Evolutionary conservation across 2,329 filamentous ascomycete species (phyloP).

Genomic region (Exophiala aquamarina): DNA sequence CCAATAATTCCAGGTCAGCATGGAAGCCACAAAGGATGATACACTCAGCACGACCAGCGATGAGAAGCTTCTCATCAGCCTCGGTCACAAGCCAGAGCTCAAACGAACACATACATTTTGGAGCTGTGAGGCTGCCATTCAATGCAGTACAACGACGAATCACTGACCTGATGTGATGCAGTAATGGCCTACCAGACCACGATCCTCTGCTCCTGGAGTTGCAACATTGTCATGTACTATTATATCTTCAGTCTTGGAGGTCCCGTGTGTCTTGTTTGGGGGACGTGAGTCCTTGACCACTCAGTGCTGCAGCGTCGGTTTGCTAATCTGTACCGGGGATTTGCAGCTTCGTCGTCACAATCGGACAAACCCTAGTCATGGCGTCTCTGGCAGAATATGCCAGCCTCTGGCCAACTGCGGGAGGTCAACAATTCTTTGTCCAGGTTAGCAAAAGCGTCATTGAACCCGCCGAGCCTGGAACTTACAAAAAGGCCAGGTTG

Average conservation of each 20-base stretch:
- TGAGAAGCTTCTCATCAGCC: constrained; percentile 20
- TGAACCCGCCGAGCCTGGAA: neutral
- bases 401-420: constrained; percentile 23
- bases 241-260: constrained; percentile 23
- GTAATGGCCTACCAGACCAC: constrained; percentile 24
- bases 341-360: constrained; percentile 17
- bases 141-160: neutral
- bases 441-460: constrained; percentile 12
- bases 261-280: constrained; percentile 23
- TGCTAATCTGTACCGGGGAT: neutral
- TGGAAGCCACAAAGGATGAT: constrained; percentile 18
- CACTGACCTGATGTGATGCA: constrained; percentile 2
- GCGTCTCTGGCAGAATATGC: constrained; percentile 23
- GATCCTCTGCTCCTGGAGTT: constrained; percentile 20
- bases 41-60: constrained; percentile 13
- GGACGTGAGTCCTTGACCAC: constrained; percentile 19
- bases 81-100: constrained; percentile 24
- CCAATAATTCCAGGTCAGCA: neutral
- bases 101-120: constrained; percentile 23
- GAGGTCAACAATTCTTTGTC: constrained; percentile 24
- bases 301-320: neutral
- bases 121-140: constrained; percentile 18
- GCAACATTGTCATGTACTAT: constrained; percentile 22
- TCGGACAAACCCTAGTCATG: constrained; percentile 24
- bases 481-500: constrained; percentile 7